phyloP scores from a whole-genome alignment of 2,329 filamentous ascomycete genomes.

The Dryadomyces quercus-mongolicae region DNA sequence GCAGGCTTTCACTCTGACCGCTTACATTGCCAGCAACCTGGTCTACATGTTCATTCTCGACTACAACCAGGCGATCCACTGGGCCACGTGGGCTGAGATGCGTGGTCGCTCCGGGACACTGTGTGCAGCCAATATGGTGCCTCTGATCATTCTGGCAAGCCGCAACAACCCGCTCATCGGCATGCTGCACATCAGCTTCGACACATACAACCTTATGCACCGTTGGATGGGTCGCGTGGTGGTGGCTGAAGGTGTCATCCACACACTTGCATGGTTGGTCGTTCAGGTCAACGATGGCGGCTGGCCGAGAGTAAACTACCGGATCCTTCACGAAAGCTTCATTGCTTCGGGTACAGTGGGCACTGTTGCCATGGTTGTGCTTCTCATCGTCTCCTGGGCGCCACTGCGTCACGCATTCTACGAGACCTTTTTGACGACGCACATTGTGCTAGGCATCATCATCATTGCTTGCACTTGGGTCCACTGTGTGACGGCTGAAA shows the following conservation, averaged over 20 bases:
- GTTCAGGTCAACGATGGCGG: constrained; percentile 57
- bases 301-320: constrained; percentile 41
- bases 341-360: constrained; percentile 44
- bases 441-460: constrained; percentile 63
- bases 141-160: constrained; percentile 75
- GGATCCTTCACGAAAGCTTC: constrained; percentile 47
- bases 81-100: constrained; percentile 63
- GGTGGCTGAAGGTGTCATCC: constrained; percentile 55
- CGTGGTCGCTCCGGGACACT: constrained; percentile 78
- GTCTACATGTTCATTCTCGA: constrained; percentile 51
- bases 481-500: constrained; percentile 57
- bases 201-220: constrained; percentile 88
- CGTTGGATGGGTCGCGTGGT: constrained; percentile 71
- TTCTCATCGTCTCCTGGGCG: constrained; percentile 61
- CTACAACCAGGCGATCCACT: constrained; percentile 45
- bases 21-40: constrained; percentile 49
- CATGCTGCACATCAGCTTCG: constrained; percentile 78
- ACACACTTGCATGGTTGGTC: constrained; percentile 61
- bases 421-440: constrained; percentile 83
- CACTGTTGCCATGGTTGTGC: constrained; percentile 46
- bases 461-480: constrained; percentile 63
- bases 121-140: constrained; percentile 81
- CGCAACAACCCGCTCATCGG: constrained; percentile 88
- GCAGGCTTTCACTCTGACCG: constrained; percentile 42
- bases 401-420: constrained; percentile 90